Evolutionary conservation across 169 alveolate genomes (phyloP).

Genomic region (Theileria sp.): DNA sequence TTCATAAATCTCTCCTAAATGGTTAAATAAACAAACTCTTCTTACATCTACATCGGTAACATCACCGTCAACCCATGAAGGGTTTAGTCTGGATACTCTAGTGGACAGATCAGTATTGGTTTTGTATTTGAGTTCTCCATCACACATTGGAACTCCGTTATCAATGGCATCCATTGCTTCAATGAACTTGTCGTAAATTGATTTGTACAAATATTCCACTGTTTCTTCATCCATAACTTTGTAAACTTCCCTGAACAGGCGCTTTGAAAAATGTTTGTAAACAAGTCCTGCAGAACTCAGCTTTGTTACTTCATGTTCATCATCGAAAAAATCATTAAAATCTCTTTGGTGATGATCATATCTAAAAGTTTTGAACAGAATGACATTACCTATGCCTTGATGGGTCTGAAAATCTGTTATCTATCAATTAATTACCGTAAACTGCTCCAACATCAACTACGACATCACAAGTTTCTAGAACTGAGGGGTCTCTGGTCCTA

Average conservation of each 20-base stretch:
- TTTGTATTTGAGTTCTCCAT: constrained; percentile 73
- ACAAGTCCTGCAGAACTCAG: constrained; percentile 89
- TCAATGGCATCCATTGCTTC: constrained; percentile 88
- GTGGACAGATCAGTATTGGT: constrained; percentile 71
- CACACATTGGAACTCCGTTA: constrained; percentile 84
- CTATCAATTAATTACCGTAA: constrained; percentile 47
- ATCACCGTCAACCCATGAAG: constrained; percentile 81
- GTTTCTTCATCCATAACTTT: constrained; percentile 66
- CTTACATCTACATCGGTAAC: constrained; percentile 62
- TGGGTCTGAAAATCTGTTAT: constrained; percentile 29
- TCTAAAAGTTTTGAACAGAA: constrained; percentile 64
- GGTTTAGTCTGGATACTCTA: constrained; percentile 82
- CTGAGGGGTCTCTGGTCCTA: constrained; percentile 84
- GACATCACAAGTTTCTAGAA: constrained; percentile 79
- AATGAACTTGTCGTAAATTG: constrained; percentile 78
- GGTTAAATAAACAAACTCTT: neutral
- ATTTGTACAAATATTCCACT: constrained; percentile 69
- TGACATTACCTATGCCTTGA: constrained; percentile 36
- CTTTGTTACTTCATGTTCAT: constrained; percentile 70
- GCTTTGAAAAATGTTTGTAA: constrained; percentile 85
- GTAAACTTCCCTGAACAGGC: constrained; percentile 69
- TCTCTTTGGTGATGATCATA: constrained; percentile 91
- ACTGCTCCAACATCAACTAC: constrained; percentile 91
- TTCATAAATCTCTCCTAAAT: constrained; percentile 37
- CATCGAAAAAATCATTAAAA: constrained; percentile 74